Conservation (phyloP, 345 rosid species). For the Ricinus communis region DNA sequence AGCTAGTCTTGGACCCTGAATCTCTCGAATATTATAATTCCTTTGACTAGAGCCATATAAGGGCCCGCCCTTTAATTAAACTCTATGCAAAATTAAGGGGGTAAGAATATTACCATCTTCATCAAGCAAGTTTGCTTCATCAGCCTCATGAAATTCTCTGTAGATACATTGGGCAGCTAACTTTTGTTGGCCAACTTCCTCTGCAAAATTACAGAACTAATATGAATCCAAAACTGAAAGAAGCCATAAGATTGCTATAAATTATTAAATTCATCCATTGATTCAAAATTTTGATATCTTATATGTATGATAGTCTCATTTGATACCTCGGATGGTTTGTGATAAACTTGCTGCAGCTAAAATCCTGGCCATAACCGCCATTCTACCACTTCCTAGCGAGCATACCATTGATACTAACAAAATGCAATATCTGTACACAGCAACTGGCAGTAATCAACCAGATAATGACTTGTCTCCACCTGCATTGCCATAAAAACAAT, state of each 20-base stretch:
- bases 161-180: conserved; percentile 38
- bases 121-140: conserved; percentile 65
- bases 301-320: background rate
- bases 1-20: too few relatives aligned
- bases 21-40: too few relatives aligned
- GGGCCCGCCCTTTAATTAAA: too few relatives aligned
- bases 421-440: conserved; percentile 25
- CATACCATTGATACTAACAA: conserved; percentile 51
- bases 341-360: conserved; percentile 45
- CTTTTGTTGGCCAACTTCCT: conserved; percentile 42
- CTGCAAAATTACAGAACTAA: conserved; percentile 25
- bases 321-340: conserved; percentile 30
- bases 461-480: background rate
- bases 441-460: background rate
- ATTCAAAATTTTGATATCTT: background rate
- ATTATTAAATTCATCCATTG: too few relatives aligned
- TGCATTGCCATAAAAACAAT: background rate
- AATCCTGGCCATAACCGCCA: conserved; percentile 64
- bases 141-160: conserved; percentile 49
- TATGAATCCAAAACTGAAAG: conserved; percentile 1
- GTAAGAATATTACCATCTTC: conserved; percentile 49
- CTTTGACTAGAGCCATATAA: too few relatives aligned
- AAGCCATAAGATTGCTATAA: too few relatives aligned
- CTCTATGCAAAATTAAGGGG: too few relatives aligned
- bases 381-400: conserved; percentile 51